Evolutionary conservation across 129 eudicot species (phyloP).

Genomic region (Oenanthe sinensis): DNA sequence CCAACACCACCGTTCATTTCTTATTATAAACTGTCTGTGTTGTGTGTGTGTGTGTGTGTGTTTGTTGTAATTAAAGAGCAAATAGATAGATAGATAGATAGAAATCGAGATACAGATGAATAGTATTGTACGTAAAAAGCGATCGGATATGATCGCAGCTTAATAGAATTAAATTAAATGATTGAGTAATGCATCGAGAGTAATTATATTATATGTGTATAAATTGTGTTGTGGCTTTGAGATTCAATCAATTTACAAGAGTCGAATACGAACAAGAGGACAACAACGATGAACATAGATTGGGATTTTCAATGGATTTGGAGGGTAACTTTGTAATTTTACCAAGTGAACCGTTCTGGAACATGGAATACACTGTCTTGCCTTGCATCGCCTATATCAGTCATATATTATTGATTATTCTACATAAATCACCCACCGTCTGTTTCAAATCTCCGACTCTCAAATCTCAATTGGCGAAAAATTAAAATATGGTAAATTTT

Average conservation of each 20-base stretch:
- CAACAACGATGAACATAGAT: neutral
- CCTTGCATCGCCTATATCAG: neutral
- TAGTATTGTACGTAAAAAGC: neutral
- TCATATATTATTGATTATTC: no score
- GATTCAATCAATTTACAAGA: conserved; percentile 17
- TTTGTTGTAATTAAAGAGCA: conserved; percentile 5
- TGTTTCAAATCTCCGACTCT: no score
- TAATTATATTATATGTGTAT: neutral
- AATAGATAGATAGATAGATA: neutral
- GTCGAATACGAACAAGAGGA: neutral
- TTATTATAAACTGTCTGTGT: neutral
- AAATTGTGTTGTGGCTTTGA: neutral
- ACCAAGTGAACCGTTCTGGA: conserved; percentile 11
- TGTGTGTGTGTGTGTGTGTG: neutral
- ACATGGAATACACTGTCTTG: neutral
- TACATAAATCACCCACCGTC: no score
- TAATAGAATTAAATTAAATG: neutral
- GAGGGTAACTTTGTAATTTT: neutral
- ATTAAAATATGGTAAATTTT: no score
- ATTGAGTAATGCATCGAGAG: conserved; percentile 6
- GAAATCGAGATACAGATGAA: neutral
- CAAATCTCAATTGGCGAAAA: no score
- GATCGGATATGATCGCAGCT: conserved; percentile 16
- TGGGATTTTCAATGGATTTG: neutral
- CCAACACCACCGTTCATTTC: conserved; percentile 37